Conservation (phyloP, 139 green algal species). For the Chlorella ohadii region DNA sequence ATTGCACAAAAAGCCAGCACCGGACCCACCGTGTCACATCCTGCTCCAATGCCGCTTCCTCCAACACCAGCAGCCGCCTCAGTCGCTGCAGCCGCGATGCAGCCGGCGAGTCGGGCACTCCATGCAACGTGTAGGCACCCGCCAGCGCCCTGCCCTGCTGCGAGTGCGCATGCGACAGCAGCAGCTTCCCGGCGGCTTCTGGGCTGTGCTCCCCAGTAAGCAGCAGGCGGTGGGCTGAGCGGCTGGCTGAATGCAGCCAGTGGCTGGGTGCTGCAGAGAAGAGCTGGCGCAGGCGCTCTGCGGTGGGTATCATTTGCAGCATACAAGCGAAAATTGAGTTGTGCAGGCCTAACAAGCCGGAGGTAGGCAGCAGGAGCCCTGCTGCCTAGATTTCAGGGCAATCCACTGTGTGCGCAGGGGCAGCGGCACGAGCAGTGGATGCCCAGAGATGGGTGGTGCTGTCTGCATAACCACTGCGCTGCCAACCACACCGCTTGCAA, state of each 20-base stretch:
- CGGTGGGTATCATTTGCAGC: too few species aligned
- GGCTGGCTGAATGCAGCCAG: neutral
- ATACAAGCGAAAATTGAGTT: too few species aligned
- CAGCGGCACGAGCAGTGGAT: too few species aligned
- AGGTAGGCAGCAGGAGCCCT: too few species aligned
- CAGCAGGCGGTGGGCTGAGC: neutral
- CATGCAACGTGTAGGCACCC: neutral
- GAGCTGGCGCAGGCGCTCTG: conserved; percentile 9
- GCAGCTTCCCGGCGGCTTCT: neutral
- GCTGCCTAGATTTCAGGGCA: too few species aligned
- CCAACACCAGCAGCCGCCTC: conserved; percentile 45
- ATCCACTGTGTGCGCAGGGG: too few species aligned
- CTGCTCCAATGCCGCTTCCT: conserved; percentile 50
- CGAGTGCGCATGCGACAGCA: neutral
- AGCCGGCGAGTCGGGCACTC: neutral
- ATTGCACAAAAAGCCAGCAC: too few species aligned
- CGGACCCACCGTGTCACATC: conserved; percentile 32
- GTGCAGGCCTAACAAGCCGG: too few species aligned
- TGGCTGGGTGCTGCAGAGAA: neutral
- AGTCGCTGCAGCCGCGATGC: conserved; percentile 21
- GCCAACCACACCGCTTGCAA: too few species aligned
- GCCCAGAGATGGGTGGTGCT: too few species aligned
- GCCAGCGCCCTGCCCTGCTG: neutral
- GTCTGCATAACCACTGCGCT: too few species aligned
- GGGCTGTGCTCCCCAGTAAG: neutral